Evolutionary conservation across 371 early-diverging fungal genomes (phyloP).

Genomic region (Mortierella sp.): DNA sequence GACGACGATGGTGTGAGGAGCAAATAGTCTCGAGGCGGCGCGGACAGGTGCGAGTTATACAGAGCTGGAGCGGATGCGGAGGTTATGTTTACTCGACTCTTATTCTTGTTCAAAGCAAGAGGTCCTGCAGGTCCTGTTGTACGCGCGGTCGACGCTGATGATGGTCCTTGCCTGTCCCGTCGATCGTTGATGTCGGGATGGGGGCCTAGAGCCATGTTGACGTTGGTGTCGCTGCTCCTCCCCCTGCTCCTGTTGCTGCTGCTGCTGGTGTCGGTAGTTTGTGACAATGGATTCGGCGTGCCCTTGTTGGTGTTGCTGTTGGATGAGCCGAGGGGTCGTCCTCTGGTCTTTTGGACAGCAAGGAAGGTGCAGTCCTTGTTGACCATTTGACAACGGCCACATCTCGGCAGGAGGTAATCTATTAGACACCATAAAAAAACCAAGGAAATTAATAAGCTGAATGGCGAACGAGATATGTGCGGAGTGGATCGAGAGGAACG

Average conservation of each 20-base stretch:
- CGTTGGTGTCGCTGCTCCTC: background rate
- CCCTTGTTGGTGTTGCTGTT: constrained; percentile 2
- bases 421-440: background rate
- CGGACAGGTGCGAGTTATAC: background rate
- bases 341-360: constrained; percentile 8
- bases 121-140: background rate
- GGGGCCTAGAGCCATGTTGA: background rate
- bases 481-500: background rate
- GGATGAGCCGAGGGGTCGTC: background rate
- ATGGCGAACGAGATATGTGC: background rate
- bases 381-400: constrained; percentile 11
- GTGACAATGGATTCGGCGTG: background rate
- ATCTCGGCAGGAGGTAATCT: constrained; percentile 9
- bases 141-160: background rate
- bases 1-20: background rate
- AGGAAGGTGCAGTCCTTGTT: constrained; percentile 6
- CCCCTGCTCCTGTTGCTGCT: background rate
- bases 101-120: background rate
- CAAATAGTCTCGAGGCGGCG: background rate
- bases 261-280: background rate
- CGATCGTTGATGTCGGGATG: background rate
- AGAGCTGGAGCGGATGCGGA: background rate
- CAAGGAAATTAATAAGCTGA: background rate
- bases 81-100: background rate
- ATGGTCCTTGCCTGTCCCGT: background rate